Evolutionary conservation across 768 basidiomycete species (phyloP), one percentile per base, ranked within the genome.

Genomic region (Tricholoma sp.): DNA sequence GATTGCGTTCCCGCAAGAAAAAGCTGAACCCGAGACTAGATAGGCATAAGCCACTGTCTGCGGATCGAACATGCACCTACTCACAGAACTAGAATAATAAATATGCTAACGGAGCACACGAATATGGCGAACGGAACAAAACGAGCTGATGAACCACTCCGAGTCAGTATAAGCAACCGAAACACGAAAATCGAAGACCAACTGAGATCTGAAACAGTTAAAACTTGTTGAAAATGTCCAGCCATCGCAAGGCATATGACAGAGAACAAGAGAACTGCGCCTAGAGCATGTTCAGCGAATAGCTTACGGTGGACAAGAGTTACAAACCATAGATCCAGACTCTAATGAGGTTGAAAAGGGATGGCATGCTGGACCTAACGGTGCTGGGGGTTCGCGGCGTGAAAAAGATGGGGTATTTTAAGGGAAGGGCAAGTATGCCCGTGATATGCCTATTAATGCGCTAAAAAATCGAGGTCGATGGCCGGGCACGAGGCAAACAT

Each of bases 41-140:
- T 17, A 6, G 45, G 45, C 15, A 50, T 63, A 13, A 60, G 34
- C 12, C 10, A 28, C 34, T 17, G 32, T 56, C 33, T 24, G 24
- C 36, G n/a, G 12, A 13, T 20, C 12, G 28, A 42, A 12, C 45
- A 36, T 24, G n/a, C 54, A 13, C 49, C 37, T 31, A 77, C 85
- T 65, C 61, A 89, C 89, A 93, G 79, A 54, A 81, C 71, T 41
- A 82, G 61, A 51, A 91, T 79, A 62, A 91, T 81, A 60, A 89
- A 69, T 66, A 91, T 66, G 65, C 86, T 89, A 36, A 80, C 81
- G 41, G 78, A 78, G 65, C 85, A 88, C 44, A 91, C 88, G 62
- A 92, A 92, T 66, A 93, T 80, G 53, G 91, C 86, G 66, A 91
- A 89, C 15, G 91, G 91, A 37, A 93, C 85, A 67, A 92, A 93